Evolutionary conservation across 2,329 filamentous ascomycete species (phyloP), one percentile per base, ranked within the genome.

Genomic region (Purpureocillium takamizusanense): DNA sequence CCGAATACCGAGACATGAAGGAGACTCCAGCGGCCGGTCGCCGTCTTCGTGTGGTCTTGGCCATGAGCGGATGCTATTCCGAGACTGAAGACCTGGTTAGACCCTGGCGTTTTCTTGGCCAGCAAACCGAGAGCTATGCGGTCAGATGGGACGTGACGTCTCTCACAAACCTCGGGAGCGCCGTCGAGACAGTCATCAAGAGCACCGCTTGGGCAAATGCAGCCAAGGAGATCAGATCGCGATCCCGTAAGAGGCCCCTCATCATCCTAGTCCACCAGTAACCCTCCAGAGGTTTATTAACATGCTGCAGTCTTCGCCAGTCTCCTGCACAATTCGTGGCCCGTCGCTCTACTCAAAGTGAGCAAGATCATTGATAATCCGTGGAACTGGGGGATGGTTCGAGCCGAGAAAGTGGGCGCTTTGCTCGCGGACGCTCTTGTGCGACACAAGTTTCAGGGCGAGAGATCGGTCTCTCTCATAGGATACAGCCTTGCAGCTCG

Each of bases 401-500:
- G 84, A 25, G 80, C 83, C 16, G 85, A 89, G 50, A 90, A 89
- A 58, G 79, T 55, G 54, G 86, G 55, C 50, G 70, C 49, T 66
- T 84, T 68, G 63, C 76, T 95, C 3, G 87, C 87, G 5, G 87
- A 95, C 55, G 80, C 84, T 14, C 69, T 95, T 36, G 81, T 87
- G 51, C 86, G 84, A 55, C 60, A 57, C 44, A 86, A 82, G 48
- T 78, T 86, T 1, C 86, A 90, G 51, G 88, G 88, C 13, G 85
- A 94, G 52, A 75, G 88, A 4, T 78, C 86, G 0, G 77, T 94
- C 4, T 89, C 81, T 7, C 64, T 95, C 11, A 72, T 94, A 33
- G 88, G 87, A 2, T 94, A 87, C 56, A 86, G 86, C 32, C 67
- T 94, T 7, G 87, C 86, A 2, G 85, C 86, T 14, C 76, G 87